phyloP scores from a whole-genome alignment of 805 yeast genomes.

The Torulaspora gathmanii region DNA sequence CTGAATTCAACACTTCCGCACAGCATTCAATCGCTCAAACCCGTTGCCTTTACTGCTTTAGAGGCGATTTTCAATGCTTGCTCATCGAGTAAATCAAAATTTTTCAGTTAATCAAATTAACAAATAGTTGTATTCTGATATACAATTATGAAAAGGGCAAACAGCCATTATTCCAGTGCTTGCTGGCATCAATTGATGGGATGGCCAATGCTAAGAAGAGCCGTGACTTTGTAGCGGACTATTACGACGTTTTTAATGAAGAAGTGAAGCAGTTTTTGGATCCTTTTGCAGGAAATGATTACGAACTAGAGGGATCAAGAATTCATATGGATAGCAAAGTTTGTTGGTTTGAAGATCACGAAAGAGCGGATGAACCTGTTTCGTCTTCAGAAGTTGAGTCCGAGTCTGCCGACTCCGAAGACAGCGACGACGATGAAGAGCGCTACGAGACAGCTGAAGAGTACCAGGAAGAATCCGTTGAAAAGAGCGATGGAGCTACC shows the following conservation, averaged over 20 bases:
- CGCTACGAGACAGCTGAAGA: slow-evolving; percentile 14
- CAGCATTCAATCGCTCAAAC: not conserved
- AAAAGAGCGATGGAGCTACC: not conserved
- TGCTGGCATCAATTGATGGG: slow-evolving; percentile 4
- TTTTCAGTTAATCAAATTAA: not conserved
- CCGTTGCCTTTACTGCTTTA: not conserved
- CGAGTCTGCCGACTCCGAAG: slow-evolving; percentile 6
- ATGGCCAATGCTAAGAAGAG: slow-evolving; percentile 5
- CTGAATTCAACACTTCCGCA: not conserved
- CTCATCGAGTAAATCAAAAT: slow-evolving; percentile 1
- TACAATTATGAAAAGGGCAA: too few relatives aligned
- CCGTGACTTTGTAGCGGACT: slow-evolving; percentile 15
- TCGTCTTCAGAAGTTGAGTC: not conserved
- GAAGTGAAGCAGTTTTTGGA: slow-evolving; percentile 21
- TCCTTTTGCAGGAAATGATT: slow-evolving; percentile 12
- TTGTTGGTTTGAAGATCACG: slow-evolving; percentile 12
- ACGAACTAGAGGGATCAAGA: slow-evolving; percentile 18
- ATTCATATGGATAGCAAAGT: slow-evolving; percentile 19
- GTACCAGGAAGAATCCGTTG: slow-evolving; percentile 6
- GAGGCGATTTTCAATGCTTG: not conserved
- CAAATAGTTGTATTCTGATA: too few relatives aligned
- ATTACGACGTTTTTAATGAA: slow-evolving; percentile 19
- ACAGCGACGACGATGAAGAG: slow-evolving; percentile 8
- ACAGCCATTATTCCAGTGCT: not conserved
- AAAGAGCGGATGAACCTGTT: not conserved